These are phyloP conservation scores for Acrocalymma vagum DNA, from an alignment of 2,329 filamentous ascomycete species.

Conservation along the genomic window DNA sequence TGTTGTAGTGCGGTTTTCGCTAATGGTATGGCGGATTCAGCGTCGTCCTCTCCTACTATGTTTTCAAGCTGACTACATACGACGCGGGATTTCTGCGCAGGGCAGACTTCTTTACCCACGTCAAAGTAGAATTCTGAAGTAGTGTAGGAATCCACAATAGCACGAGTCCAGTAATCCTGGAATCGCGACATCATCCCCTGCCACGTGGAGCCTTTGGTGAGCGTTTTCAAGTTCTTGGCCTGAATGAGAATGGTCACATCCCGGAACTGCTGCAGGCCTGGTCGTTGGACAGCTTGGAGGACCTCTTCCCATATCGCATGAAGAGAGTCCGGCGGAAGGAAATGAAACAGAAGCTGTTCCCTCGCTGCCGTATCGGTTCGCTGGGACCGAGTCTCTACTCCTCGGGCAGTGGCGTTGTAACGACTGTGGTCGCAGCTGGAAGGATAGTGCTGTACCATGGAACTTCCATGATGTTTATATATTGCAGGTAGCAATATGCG, in stretches of 20 bases:
- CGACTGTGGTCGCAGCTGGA: background rate
- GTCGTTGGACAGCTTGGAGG: background rate
- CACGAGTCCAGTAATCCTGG: background rate
- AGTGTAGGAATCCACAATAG: background rate
- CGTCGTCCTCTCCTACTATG: too few relatives aligned
- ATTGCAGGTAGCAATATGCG: constrained; percentile 1
- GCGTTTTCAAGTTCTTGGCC: background rate
- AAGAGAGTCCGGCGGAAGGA: background rate
- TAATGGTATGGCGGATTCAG: too few relatives aligned
- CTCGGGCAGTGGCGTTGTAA: background rate
- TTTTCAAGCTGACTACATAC: too few relatives aligned
- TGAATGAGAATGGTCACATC: background rate
- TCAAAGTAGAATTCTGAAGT: background rate
- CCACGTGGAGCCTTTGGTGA: constrained; percentile 1
- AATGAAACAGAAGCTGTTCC: constrained; percentile 4
- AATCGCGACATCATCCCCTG: constrained; percentile 1
- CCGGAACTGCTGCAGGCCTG: background rate
- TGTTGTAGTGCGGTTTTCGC: background rate
- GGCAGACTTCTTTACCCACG: background rate
- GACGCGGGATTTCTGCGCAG: background rate
- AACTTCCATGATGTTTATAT: constrained; percentile 1
- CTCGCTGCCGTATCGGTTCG: background rate
- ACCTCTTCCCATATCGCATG: background rate
- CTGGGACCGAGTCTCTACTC: background rate
- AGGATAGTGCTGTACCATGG: constrained; percentile 1